These are phyloP conservation scores for Stephania japonica DNA, from an alignment of 164 flowering plant genomes.

Conservation along the genomic window DNA sequence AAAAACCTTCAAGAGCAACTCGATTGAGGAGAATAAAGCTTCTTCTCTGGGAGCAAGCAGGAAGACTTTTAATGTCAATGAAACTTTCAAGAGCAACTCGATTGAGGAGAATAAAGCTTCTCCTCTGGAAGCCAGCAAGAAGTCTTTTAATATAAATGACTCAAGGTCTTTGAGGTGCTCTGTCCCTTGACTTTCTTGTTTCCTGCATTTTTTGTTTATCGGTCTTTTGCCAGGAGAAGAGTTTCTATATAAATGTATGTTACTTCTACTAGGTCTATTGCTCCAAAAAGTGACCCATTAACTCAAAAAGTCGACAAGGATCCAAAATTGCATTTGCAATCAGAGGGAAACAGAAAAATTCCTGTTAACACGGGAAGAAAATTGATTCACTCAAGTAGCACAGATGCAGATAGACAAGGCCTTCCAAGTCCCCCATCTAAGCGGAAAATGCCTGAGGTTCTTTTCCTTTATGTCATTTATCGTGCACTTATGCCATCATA, in stretches of 20 bases:
- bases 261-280: slow-evolving; percentile 25
- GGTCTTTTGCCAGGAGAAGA: slow-evolving; percentile 1
- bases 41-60: slow-evolving; percentile 24
- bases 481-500: background rate
- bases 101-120: slow-evolving; percentile 22
- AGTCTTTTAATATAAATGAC: slow-evolving; percentile 28
- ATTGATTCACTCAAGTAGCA: slow-evolving; percentile 13
- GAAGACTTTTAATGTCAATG: slow-evolving; percentile 28
- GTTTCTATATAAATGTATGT: slow-evolving; percentile 5
- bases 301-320: slow-evolving; percentile 22
- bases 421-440: slow-evolving; percentile 38
- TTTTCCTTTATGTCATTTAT: background rate
- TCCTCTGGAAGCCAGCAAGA: slow-evolving; percentile 25
- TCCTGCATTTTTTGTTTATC: background rate
- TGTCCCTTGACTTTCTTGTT: background rate
- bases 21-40: slow-evolving; percentile 22
- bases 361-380: slow-evolving; percentile 15
- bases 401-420: slow-evolving; percentile 25
- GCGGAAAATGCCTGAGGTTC: slow-evolving; percentile 60
- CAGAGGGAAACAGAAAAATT: slow-evolving; percentile 14
- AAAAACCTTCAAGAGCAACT: slow-evolving; percentile 19
- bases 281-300: slow-evolving; percentile 19
- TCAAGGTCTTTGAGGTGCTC: slow-evolving; percentile 21
- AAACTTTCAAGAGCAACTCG: slow-evolving; percentile 25
- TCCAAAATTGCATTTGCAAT: slow-evolving; percentile 17